Conservation (phyloP, 2,329 filamentous ascomycete species). For the Plenodomus biglobosus region DNA sequence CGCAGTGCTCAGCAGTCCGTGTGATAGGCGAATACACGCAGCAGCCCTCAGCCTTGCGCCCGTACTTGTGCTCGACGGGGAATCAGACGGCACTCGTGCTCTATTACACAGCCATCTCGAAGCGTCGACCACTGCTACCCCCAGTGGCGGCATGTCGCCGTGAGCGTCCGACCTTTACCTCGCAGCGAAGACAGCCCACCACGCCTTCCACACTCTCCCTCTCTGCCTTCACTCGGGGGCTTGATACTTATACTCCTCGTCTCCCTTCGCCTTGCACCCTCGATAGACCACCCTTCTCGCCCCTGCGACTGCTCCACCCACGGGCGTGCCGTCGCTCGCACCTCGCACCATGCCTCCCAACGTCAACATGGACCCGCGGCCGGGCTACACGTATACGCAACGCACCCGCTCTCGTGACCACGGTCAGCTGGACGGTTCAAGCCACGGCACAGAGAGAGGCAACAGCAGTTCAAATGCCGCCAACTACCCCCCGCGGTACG, state of each 20-base stretch:
- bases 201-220: conserved; percentile 4
- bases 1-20: conserved; percentile 14
- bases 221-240: neutral
- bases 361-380: conserved; percentile 9
- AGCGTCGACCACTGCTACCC: neutral
- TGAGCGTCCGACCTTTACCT: conserved; percentile 23
- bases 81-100: conserved; percentile 1
- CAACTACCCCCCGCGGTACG: conserved; percentile 6
- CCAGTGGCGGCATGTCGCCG: conserved; percentile 34
- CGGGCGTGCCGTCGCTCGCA: neutral
- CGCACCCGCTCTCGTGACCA: conserved; percentile 17
- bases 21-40: conserved; percentile 9
- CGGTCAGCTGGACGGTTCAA: conserved; percentile 12
- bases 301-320: neutral
- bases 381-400: conserved; percentile 12
- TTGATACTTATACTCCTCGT: neutral
- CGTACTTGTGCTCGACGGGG: neutral
- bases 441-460: conserved; percentile 8
- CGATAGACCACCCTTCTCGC: conserved; percentile 3
- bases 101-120: conserved; percentile 8
- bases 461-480: conserved; percentile 3
- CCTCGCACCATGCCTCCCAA: conserved; percentile 16
- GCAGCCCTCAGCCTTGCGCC: neutral
- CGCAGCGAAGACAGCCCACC: conserved; percentile 10
- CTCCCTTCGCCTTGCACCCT: neutral